phyloP scores from a whole-genome alignment of 192 early-diverging fungal species.

The Podila verticillata region DNA sequence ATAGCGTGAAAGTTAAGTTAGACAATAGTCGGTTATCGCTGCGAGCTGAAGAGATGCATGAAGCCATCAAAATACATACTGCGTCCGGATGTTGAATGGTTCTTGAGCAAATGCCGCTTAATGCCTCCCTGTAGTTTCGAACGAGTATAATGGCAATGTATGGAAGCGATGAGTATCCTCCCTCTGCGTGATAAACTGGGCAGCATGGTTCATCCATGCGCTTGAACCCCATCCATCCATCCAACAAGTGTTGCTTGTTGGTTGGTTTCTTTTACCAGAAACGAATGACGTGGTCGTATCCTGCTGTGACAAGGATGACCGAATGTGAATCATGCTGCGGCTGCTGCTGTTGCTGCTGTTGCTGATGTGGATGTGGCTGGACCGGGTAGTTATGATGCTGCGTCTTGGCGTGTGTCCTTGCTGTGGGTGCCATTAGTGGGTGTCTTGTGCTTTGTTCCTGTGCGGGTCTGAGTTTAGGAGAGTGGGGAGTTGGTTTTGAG shows the following conservation, averaged over 20 bases:
- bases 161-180: neutral
- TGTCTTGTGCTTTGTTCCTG: too few relatives aligned
- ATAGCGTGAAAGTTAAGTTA: too few relatives aligned
- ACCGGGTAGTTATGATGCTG: conserved; percentile 43
- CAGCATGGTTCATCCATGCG: neutral
- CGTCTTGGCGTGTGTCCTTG: conserved; percentile 34
- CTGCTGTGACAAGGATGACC: conserved; percentile 75
- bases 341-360: conserved; percentile 54
- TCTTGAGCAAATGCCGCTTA: conserved; percentile 69
- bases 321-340: conserved; percentile 63
- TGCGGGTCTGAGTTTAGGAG: too few relatives aligned
- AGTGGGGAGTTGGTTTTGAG: too few relatives aligned
- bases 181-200: neutral
- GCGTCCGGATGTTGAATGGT: conserved; percentile 86
- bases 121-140: conserved; percentile 60
- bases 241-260: neutral
- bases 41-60: neutral
- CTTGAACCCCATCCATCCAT: too few relatives aligned
- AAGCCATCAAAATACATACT: conserved; percentile 51
- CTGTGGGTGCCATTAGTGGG: conserved; percentile 16
- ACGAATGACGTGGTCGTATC: conserved; percentile 81
- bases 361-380: conserved; percentile 32
- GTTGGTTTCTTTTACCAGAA: conserved; percentile 56
- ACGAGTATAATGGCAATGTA: neutral
- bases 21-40: neutral